Evolutionary conservation across 768 basidiomycete species (phyloP).

Genomic region (Rubroboletus pulcherrimus): DNA sequence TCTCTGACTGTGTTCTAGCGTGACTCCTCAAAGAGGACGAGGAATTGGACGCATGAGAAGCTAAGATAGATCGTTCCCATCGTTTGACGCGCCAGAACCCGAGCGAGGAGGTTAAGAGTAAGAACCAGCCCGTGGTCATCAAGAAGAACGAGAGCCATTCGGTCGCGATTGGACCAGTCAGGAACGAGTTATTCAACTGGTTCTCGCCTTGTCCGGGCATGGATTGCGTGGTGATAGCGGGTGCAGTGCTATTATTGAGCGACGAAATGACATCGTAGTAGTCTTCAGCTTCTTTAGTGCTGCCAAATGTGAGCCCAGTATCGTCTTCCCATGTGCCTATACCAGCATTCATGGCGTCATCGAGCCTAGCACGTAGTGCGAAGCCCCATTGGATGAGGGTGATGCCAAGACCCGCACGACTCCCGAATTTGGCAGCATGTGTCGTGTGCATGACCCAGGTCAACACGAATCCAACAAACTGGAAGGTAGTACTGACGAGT

Average conservation of each 20-base stretch:
- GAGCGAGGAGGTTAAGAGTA: conserved; percentile 85
- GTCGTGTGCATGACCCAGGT: conserved; percentile 93
- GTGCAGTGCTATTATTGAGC: conserved; percentile 27
- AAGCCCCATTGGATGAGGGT: conserved; percentile 96
- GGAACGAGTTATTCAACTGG: conserved; percentile 38
- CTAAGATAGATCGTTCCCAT: conserved; percentile 77
- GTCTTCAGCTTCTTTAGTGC: conserved; percentile 44
- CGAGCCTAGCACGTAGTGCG: conserved; percentile 57
- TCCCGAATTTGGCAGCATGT: conserved; percentile 90
- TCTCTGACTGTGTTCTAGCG: conserved; percentile 23
- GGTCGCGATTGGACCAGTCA: conserved; percentile 66
- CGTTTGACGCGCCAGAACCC: conserved; percentile 88
- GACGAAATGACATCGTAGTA: conserved; percentile 34
- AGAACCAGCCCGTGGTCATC: conserved; percentile 89
- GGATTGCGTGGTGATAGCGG: conserved; percentile 9
- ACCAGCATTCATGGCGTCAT: conserved; percentile 36
- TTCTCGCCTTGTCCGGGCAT: conserved; percentile 5
- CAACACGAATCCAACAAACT: conserved; percentile 89
- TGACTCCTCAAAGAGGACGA: conserved; percentile 38
- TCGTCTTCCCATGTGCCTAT: conserved; percentile 29
- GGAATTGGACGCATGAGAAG: conserved; percentile 34
- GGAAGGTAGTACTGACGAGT: conserved; percentile 94
- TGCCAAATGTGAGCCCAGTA: conserved; percentile 39
- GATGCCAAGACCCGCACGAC: conserved; percentile 91
- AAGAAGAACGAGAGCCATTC: conserved; percentile 96